These are phyloP conservation scores for Peribolospora baueri DNA, from an alignment of 768 basidiomycete genomes.

Conservation along the genomic window DNA sequence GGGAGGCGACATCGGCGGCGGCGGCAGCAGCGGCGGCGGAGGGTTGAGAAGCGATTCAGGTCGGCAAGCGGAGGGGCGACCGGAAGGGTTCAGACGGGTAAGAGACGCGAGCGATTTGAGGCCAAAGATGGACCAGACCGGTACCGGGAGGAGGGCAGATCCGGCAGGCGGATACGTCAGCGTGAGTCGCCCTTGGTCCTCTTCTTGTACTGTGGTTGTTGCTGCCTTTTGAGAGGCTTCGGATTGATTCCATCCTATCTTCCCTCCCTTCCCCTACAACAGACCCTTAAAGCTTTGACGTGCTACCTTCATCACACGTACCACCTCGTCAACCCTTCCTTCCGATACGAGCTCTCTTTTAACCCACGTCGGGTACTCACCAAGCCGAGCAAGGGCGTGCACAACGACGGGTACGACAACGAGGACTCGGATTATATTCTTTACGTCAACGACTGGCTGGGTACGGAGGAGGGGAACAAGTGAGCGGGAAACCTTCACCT, in stretches of 20 bases:
- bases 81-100: constrained; percentile 54
- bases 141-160: constrained; percentile 49
- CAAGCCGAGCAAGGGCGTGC: constrained; percentile 81
- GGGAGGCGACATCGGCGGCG: no score
- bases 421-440: constrained; percentile 98
- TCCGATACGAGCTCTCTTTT: constrained; percentile 79
- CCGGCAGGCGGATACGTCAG: constrained; percentile 43
- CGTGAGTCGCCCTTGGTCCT: constrained; percentile 27
- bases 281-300: constrained; percentile 48
- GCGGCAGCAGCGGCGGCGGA: no score
- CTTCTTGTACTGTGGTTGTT: background rate
- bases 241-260: constrained; percentile 7
- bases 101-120: constrained; percentile 51
- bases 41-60: no score
- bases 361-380: constrained; percentile 92
- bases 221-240: background rate
- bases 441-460: constrained; percentile 95
- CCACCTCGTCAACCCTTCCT: constrained; percentile 77
- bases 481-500: constrained; percentile 16
- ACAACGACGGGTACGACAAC: constrained; percentile 95
- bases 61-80: constrained; percentile 18
- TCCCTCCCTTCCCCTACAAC: constrained; percentile 13
- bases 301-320: constrained; percentile 73
- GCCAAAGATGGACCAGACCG: constrained; percentile 40
- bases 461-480: constrained; percentile 86